Evolutionary conservation across 352 stramenopile genomes (phyloP).

Genomic region (Phytophthora pisi): DNA sequence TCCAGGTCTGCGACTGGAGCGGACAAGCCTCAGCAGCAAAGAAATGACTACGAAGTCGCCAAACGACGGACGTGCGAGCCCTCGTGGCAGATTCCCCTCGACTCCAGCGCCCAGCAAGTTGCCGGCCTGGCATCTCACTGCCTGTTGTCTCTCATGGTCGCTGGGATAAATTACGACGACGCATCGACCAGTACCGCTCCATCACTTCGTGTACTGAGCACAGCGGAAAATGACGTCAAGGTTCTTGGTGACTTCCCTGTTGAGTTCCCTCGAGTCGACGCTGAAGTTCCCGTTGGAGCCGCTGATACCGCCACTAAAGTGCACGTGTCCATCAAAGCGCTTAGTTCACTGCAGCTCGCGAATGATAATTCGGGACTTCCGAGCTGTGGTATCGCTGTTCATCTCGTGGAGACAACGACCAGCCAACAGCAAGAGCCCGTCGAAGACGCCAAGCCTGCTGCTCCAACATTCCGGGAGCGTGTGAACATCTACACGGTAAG

Average conservation of each 20-base stretch:
- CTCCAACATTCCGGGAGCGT: conserved; percentile 14
- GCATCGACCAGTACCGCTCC: not conserved
- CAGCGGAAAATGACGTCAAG: not conserved
- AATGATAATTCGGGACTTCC: not conserved
- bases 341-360: conserved; percentile 29
- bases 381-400: conserved; percentile 27
- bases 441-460: conserved; percentile 5
- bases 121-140: conserved; percentile 21
- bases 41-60: conserved; percentile 53
- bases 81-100: conserved; percentile 14
- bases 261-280: conserved; percentile 11
- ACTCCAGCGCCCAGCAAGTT: conserved; percentile 8
- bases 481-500: conserved; percentile 29
- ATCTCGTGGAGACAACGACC: conserved; percentile 17
- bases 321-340: conserved; percentile 13
- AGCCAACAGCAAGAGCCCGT: not conserved
- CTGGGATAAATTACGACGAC: conserved; percentile 4
- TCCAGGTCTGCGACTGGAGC: conserved; percentile 8
- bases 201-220: conserved; percentile 6
- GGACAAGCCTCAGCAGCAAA: conserved; percentile 4
- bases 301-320: not conserved
- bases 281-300: not conserved
- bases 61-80: conserved; percentile 52
- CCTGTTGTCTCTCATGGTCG: conserved; percentile 19
- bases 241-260: conserved; percentile 13